phyloP scores from a whole-genome alignment of 192 early-diverging fungal genomes.

The Backusella macrospora region DNA sequence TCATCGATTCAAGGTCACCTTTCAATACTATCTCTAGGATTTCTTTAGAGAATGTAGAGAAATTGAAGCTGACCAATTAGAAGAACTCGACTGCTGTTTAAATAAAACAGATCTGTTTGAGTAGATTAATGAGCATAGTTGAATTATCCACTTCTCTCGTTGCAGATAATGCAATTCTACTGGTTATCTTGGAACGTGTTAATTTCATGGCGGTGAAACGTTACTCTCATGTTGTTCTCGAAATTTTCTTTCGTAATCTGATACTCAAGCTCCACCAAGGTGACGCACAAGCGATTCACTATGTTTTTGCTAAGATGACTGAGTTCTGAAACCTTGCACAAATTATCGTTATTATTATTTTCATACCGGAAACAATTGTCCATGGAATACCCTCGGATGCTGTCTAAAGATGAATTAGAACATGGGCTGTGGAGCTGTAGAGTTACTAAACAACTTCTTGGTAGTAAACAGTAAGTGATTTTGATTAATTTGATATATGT shows the following conservation, averaged over 20 bases:
- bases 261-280: constrained; percentile 56
- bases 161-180: constrained; percentile 64
- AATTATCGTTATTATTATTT: constrained; percentile 78
- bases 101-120: no score
- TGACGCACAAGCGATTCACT: constrained; percentile 54
- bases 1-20: constrained; percentile 85
- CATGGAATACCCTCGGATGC: constrained; percentile 57
- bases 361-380: constrained; percentile 77
- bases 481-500: not conserved
- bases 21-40: constrained; percentile 97
- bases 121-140: no score
- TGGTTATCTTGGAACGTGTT: constrained; percentile 77
- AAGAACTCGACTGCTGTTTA: no score
- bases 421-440: constrained; percentile 67
- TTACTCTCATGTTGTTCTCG: constrained; percentile 67
- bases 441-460: constrained; percentile 61
- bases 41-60: constrained; percentile 84
- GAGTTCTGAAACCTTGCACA: constrained; percentile 72
- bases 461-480: not conserved
- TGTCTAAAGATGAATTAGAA: constrained; percentile 61
- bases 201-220: constrained; percentile 69
- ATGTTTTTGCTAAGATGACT: constrained; percentile 59
- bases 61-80: no score
- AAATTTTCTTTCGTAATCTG: constrained; percentile 72
- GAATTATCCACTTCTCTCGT: constrained; percentile 84